Base-by-base conservation (phyloP, 208 protist genomes). In the Herpetomonas muscarum region DNA sequence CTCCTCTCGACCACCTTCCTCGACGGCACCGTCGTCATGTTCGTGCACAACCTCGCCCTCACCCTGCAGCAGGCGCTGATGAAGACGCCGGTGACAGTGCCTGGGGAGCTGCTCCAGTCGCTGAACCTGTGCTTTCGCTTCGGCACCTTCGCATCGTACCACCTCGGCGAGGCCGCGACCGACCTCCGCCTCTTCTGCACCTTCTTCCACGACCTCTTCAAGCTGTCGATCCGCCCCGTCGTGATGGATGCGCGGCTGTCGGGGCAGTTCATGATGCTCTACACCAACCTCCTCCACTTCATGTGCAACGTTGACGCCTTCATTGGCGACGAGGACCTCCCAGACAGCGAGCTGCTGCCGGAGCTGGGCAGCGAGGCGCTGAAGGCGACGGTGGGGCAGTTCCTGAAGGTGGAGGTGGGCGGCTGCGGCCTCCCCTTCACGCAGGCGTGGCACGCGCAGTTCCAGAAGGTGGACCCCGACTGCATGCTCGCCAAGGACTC, bases 231-330 rank as follows among this genome's bases (percentile, higher is more conserved):
- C 50, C 75, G 74, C 31, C 68, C 77, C 17, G 52, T 83, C 32
- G 67, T 82, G 37, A 64, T 64, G 15, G 70, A 91, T 34, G 61
- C 73, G 22, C 74, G 64, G 7, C 64, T 79, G 26, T 81, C 76
- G 0, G 70, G 73, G 12, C 65, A 73, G 48, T 34, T 93, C 41
- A 91, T 92, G 81, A 57, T 75, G n/a, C 55, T 94, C 58, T 96
- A 91, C 79, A 69, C 73, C 59, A 83, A 80, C 56, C 76, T 94
- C 28, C 71, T 96, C 24, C 87, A 93, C 71, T 89, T 91, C 55
- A 89, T 94, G 77, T 85, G 79, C 63, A 96, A 92, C 74, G 77
- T 93, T 55, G 84, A 96, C 55, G 78, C 85, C 10, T 68, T 96
- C 47, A 74, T 56, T 36, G 86, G 66, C 2, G 78, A 87, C 15